phyloP scores from a whole-genome alignment of 192 early-diverging fungal genomes.

The Coemansia sp. region DNA sequence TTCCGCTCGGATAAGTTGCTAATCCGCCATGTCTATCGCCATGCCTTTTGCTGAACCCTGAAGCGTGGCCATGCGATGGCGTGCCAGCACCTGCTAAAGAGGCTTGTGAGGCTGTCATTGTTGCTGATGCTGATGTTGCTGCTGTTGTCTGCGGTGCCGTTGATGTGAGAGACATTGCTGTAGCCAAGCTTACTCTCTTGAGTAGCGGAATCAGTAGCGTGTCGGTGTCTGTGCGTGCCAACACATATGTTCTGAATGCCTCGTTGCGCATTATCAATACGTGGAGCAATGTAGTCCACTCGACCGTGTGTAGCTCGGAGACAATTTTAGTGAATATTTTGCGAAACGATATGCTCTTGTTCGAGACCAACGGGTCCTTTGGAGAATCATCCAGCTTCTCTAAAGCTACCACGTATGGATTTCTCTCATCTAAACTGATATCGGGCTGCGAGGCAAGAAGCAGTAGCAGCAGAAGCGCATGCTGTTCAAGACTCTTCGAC shows the following conservation, averaged over 20 bases:
- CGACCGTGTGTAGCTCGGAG: slow-evolving; percentile 20
- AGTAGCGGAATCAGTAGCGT: slow-evolving; percentile 46
- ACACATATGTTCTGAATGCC: slow-evolving; percentile 41
- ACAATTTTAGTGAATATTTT: slow-evolving; percentile 37
- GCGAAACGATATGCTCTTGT: slow-evolving; percentile 31
- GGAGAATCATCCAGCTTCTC: slow-evolving; percentile 20
- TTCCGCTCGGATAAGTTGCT: background rate
- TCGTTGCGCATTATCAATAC: slow-evolving; percentile 35
- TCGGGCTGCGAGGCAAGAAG: slow-evolving; percentile 30
- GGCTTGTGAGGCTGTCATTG: slow-evolving; percentile 1
- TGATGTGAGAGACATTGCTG: slow-evolving; percentile 32
- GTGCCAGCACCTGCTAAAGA: slow-evolving; percentile 2
- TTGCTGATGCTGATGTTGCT: slow-evolving; percentile 1
- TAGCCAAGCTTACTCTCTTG: slow-evolving; percentile 27
- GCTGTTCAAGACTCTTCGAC: slow-evolving; percentile 31
- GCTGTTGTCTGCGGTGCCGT: slow-evolving; percentile 4
- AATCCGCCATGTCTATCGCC: background rate
- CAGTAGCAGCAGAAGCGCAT: slow-evolving; percentile 35
- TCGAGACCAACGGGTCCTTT: slow-evolving; percentile 10
- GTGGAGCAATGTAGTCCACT: slow-evolving; percentile 42
- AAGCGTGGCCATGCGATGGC: background rate
- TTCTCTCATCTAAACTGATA: background rate
- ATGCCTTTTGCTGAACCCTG: background rate
- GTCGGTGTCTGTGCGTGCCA: slow-evolving; percentile 48
- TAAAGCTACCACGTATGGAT: slow-evolving; percentile 33